These are phyloP conservation scores for Suhomyces wounanorum DNA, from an alignment of 1,139 yeast genomes.

Conservation along the genomic window DNA sequence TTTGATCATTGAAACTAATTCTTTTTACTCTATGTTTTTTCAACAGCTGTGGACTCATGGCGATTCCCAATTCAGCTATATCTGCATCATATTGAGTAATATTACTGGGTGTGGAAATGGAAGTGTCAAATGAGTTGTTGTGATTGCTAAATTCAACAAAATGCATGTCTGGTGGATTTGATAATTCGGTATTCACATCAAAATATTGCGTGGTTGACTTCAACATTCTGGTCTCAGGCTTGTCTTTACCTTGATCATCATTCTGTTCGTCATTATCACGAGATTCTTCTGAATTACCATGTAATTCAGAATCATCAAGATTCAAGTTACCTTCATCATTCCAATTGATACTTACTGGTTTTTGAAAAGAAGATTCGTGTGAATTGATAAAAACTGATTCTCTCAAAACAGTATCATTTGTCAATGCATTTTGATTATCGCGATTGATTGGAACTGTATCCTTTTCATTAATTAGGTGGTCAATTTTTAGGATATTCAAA, in stretches of 20 bases:
- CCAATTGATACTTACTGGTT: constrained; percentile 49
- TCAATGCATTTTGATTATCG: neutral
- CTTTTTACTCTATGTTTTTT: constrained; percentile 21
- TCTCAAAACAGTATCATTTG: constrained; percentile 4
- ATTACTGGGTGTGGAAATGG: constrained; percentile 45
- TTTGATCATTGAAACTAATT: constrained; percentile 31
- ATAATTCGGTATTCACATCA: constrained; percentile 23
- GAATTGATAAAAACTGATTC: constrained; percentile 15
- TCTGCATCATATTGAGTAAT: constrained; percentile 46
- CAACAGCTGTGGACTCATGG: constrained; percentile 42
- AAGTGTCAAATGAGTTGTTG: constrained; percentile 29
- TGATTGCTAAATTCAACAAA: constrained; percentile 13
- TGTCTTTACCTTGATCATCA: constrained; percentile 2
- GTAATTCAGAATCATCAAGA: constrained; percentile 28
- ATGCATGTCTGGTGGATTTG: constrained; percentile 19
- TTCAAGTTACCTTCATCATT: constrained; percentile 39
- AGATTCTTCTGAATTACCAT: constrained; percentile 10
- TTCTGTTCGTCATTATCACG: constrained; percentile 9
- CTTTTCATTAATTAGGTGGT: constrained; percentile 35
- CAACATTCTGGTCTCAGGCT: constrained; percentile 5
- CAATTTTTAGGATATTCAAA: constrained; percentile 41
- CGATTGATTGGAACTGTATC: constrained; percentile 4
- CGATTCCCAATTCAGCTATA: constrained; percentile 48
- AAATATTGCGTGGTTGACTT: constrained; percentile 23
- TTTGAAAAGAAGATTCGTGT: constrained; percentile 41